A percentile compares a stretch with the other conserved stretches of the same genome.
Conservation (phyloP, 257 asterid species). For the Solanum commersonii region DNA sequence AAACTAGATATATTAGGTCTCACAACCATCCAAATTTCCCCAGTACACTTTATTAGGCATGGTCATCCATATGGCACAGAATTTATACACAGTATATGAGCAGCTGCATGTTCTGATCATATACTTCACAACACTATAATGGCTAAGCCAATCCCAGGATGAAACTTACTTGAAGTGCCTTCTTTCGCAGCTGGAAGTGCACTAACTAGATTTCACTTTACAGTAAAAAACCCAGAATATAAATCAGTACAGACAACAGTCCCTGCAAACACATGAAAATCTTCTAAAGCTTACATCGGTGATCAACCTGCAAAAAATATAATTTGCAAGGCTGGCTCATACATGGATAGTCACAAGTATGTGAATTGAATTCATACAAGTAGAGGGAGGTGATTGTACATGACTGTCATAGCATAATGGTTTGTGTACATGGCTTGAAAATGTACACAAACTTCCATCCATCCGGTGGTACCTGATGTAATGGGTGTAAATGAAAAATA, state of each 20-base stretch:
- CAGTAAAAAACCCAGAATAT: background rate
- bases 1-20: no score
- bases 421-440: background rate
- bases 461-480: background rate
- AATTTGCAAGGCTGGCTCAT: background rate
- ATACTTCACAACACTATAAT: background rate
- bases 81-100: background rate
- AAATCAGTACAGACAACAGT: background rate
- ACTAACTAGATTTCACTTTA: background rate
- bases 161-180: background rate
- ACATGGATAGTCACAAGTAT: background rate
- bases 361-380: background rate
- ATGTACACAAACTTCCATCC: no score
- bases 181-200: slow-evolving; percentile 1
- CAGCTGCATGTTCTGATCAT: background rate
- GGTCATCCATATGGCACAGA: background rate
- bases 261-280: background rate
- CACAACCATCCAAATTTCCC: background rate
- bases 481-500: background rate
- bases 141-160: background rate
- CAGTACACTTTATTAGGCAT: background rate
- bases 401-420: background rate
- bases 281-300: background rate
- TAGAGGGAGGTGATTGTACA: background rate
- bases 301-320: background rate